Percentiles rank a stretch among this genome's conserved stretches.
Evolutionary conservation across 2,329 filamentous ascomycete species (phyloP).

Genomic region (Apiospora hydei): DNA sequence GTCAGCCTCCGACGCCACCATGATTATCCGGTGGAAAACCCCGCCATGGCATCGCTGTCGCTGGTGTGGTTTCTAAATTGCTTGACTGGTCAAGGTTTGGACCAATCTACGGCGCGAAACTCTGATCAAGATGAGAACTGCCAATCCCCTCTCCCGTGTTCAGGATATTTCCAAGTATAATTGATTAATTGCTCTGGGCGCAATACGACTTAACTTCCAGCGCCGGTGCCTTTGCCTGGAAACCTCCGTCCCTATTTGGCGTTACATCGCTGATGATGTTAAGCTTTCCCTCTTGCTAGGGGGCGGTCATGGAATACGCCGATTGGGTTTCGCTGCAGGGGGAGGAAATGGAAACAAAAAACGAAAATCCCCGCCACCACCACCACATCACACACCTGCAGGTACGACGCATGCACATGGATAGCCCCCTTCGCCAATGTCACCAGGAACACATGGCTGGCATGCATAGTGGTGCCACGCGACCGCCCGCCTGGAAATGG

Average conservation of each 20-base stretch:
- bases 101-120: neutral
- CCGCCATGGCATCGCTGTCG: too few species aligned
- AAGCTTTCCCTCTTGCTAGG: neutral
- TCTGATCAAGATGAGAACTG: neutral
- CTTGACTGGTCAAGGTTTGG: neutral
- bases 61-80: neutral
- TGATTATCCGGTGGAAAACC: neutral
- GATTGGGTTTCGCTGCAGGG: neutral
- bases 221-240: neutral
- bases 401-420: neutral
- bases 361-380: neutral
- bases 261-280: neutral
- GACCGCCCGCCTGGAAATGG: neutral
- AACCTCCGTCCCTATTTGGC: neutral
- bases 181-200: slow-evolving; percentile 10
- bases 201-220: slow-evolving; percentile 6
- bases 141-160: neutral
- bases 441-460: neutral
- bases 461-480: neutral
- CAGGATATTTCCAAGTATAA: neutral
- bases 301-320: neutral
- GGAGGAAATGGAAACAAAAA: neutral
- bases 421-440: neutral
- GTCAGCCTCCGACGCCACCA: neutral
- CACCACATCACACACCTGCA: neutral